phyloP scores from a whole-genome alignment of 306 rosid genomes.

The Glycine soja region DNA sequence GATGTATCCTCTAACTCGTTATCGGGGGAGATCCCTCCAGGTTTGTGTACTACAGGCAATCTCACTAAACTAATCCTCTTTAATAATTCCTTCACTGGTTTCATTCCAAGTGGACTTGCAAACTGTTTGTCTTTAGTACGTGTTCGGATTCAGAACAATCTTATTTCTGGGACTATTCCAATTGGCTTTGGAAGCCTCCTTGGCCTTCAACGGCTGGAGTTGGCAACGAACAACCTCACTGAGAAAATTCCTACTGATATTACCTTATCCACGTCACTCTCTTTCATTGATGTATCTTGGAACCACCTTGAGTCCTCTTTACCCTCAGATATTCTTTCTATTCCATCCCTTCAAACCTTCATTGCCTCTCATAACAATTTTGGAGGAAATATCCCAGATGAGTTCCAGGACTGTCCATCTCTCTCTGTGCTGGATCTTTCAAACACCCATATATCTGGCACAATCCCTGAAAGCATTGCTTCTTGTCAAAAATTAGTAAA shows the following conservation, averaged over 20 bases:
- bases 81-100: conserved; percentile 79
- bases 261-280: conserved; percentile 72
- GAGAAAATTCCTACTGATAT: conserved; percentile 75
- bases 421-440: conserved; percentile 85
- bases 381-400: conserved; percentile 67
- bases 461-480: conserved; percentile 77
- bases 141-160: conserved; percentile 80
- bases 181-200: conserved; percentile 77
- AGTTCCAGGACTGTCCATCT: conserved; percentile 76
- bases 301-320: conserved; percentile 72
- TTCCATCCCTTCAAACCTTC: conserved; percentile 80
- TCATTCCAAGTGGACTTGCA: conserved; percentile 75
- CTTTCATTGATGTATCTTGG: conserved; percentile 83
- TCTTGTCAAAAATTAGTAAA: conserved; percentile 81
- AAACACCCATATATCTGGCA: conserved; percentile 65
- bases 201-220: conserved; percentile 73
- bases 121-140: conserved; percentile 75
- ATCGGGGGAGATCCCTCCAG: conserved; percentile 76
- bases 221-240: conserved; percentile 75
- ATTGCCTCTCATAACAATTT: conserved; percentile 77
- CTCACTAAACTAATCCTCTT: conserved; percentile 91
- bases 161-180: conserved; percentile 75
- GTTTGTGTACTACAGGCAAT: conserved; percentile 74
- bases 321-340: conserved; percentile 70
- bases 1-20: conserved; percentile 86